Conservation (phyloP, 768 basidiomycete genomes). For the Amanita jacksonii region DNA sequence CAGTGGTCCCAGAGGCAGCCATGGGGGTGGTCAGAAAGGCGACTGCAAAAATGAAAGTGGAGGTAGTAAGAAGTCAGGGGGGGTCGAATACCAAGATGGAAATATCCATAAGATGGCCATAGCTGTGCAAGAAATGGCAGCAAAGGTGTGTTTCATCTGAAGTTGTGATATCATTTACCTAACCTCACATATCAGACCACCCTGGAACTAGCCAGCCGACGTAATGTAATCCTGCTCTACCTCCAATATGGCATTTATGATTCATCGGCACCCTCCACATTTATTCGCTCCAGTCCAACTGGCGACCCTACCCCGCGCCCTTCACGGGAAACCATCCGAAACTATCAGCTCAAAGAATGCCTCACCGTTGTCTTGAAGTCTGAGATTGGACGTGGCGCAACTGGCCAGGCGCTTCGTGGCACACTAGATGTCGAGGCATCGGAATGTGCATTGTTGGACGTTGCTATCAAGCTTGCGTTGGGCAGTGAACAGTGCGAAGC, state of each 20-base stretch:
- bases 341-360: conserved; percentile 11
- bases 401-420: conserved; percentile 11
- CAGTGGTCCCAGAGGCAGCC: not conserved
- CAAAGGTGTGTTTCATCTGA: conserved; percentile 6
- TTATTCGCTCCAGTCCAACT: conserved; percentile 8
- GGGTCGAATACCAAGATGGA: not conserved
- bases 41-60: conserved; percentile 2
- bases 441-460: not conserved
- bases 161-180: conserved; percentile 3
- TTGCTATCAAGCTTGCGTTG: conserved; percentile 8
- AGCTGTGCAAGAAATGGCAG: conserved; percentile 5
- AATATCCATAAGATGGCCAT: not conserved
- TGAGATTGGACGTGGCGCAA: conserved; percentile 12
- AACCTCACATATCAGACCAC: conserved; percentile 6
- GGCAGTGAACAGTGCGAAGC: conserved; percentile 6
- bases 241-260: conserved; percentile 14
- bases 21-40: not conserved
- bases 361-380: conserved; percentile 10
- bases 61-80: conserved; percentile 3
- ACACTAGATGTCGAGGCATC: conserved; percentile 10
- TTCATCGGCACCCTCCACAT: conserved; percentile 12
- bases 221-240: conserved; percentile 10
- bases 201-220: conserved; percentile 9
- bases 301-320: conserved; percentile 1
- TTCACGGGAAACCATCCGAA: conserved; percentile 8